phyloP scores from a whole-genome alignment of 164 flowering plant species.

The Chloranthus sessilifolius region DNA sequence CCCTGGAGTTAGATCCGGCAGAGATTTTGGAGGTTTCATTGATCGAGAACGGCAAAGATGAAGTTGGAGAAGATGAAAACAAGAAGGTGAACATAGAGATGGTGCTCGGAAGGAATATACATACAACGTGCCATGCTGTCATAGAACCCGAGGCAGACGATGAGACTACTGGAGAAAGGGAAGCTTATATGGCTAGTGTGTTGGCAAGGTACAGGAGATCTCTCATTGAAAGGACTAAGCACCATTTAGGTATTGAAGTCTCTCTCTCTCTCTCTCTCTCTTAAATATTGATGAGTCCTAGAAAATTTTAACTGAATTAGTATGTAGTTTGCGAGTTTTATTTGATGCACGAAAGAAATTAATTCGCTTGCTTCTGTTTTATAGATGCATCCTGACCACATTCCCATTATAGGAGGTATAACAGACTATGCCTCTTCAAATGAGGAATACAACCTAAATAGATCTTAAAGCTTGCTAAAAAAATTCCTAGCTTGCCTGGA shows the following conservation, averaged over 20 bases:
- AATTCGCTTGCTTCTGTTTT: too few relatives aligned
- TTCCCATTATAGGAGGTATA: too few relatives aligned
- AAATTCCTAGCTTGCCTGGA: too few relatives aligned
- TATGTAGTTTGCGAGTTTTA: background rate
- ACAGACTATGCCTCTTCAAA: too few relatives aligned
- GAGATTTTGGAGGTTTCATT: slow-evolving; percentile 35
- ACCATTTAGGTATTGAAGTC: slow-evolving; percentile 76
- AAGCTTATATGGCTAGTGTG: slow-evolving; percentile 91
- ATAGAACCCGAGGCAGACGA: slow-evolving; percentile 91
- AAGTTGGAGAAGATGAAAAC: slow-evolving; percentile 9
- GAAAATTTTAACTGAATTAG: too few relatives aligned
- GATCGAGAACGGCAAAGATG: slow-evolving; percentile 10
- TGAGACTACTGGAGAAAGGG: slow-evolving; percentile 86
- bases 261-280: background rate
- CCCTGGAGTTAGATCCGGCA: slow-evolving; percentile 37
- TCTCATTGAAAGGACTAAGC: slow-evolving; percentile 65
- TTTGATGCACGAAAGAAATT: too few relatives aligned
- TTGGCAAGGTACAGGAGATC: slow-evolving; percentile 74
- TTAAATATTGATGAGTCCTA: background rate
- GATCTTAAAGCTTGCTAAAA: too few relatives aligned
- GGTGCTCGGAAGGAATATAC: slow-evolving; percentile 82
- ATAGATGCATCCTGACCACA: too few relatives aligned
- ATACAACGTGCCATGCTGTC: slow-evolving; percentile 66
- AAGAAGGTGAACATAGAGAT: slow-evolving; percentile 38
- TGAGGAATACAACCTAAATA: too few relatives aligned